phyloP scores from a whole-genome alignment of 1,284 basidiomycete species.

The Vanrija sp. region DNA sequence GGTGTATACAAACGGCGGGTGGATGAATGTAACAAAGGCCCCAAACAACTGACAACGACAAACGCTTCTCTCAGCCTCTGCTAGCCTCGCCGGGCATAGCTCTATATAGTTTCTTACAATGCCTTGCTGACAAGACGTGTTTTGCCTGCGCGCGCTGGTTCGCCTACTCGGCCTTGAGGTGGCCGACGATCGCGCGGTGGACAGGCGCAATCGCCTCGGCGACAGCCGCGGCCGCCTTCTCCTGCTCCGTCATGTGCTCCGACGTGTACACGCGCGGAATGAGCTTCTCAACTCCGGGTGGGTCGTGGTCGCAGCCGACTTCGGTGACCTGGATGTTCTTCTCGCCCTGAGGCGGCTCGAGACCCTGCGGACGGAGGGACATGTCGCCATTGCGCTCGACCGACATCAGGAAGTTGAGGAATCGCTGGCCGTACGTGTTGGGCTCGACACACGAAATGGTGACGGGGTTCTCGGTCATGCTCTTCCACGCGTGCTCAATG shows the following conservation, averaged over 20 bases:
- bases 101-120: too few species aligned
- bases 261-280: too few species aligned
- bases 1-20: background rate
- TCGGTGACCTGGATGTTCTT: too few species aligned
- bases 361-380: conserved; percentile 32
- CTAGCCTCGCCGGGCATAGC: too few species aligned
- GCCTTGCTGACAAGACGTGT: background rate
- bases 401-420: conserved; percentile 80
- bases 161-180: conserved; percentile 23
- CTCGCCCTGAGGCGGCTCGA: conserved; percentile 13
- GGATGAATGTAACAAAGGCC: background rate
- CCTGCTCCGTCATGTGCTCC: too few species aligned
- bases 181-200: conserved; percentile 18
- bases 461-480: conserved; percentile 76
- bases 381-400: conserved; percentile 74
- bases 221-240: too few species aligned
- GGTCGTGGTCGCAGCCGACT: too few species aligned
- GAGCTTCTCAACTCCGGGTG: too few species aligned
- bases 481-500: conserved; percentile 88
- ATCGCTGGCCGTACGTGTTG: conserved; percentile 75
- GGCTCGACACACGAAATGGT: conserved; percentile 91
- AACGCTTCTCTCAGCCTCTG: too few species aligned
- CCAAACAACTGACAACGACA: background rate
- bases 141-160: background rate
- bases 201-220: background rate